Percentiles rank a stretch among this genome's conserved stretches.
Conservation (phyloP, 257 asterid species). For the Schizonepeta tenuifolia region DNA sequence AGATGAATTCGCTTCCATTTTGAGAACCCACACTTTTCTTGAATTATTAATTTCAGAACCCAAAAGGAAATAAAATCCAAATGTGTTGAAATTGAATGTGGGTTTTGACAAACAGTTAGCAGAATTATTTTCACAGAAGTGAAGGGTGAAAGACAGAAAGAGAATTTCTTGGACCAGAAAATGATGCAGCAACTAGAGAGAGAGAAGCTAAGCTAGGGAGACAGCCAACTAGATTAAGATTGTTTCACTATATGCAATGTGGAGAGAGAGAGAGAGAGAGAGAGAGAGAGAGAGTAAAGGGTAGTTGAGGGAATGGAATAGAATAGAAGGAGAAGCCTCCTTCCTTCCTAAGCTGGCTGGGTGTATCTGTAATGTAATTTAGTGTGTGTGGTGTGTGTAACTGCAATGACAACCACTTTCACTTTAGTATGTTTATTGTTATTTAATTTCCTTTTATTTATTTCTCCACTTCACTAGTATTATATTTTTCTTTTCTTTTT, state of each 20-base stretch:
- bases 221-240: constrained; percentile 39
- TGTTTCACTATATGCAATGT: constrained; percentile 34
- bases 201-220: constrained; percentile 38
- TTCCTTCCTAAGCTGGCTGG: constrained; percentile 21
- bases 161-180: constrained; percentile 54
- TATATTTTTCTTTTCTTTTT: background rate
- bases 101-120: constrained; percentile 41
- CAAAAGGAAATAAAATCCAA: constrained; percentile 31
- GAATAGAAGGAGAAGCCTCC: constrained; percentile 43
- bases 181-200: constrained; percentile 61
- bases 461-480: background rate
- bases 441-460: background rate
- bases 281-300: constrained; percentile 49
- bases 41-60: constrained; percentile 17
- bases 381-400: constrained; percentile 47
- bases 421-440: background rate
- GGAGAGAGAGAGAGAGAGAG: constrained; percentile 30
- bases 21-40: background rate
- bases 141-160: constrained; percentile 39
- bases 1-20: constrained; percentile 68
- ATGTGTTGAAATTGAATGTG: constrained; percentile 25
- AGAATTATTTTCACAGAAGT: constrained; percentile 32
- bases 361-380: constrained; percentile 31
- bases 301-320: constrained; percentile 58
- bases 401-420: constrained; percentile 58